Evolutionary conservation across 1,284 basidiomycete species (phyloP), one percentile per base, ranked within the genome.

Genomic region (Puccinia novopanici): DNA sequence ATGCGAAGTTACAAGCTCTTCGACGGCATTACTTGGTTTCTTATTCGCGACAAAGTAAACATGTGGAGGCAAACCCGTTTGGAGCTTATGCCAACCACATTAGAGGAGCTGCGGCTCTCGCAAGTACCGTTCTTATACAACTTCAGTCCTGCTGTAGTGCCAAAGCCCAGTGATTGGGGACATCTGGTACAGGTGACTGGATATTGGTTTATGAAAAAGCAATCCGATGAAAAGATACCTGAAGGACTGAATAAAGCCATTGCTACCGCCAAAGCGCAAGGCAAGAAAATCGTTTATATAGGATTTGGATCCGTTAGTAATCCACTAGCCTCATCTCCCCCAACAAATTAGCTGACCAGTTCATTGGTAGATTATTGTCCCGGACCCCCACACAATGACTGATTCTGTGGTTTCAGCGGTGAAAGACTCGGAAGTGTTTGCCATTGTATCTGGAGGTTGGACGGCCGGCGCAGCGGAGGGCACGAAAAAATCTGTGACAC

Each of bases 381-480:
- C 83, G 10, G 81, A 84, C 61, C 81, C 84, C 17, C 74, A 80
- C 30, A 1, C 82, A 82, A 48, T 76, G 42, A 8, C 24, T 37
- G 19, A 40, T 78, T 57, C 40, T 37, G 80, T 73, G 82, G 67
- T 52, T 80, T 78, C 81, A 73, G 84, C 84, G 3, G 83, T 85
- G 5, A 74, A 52, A 15, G 57, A 82, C 52, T 82, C 84, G n/a
- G 84, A 82, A 24, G 83, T 85, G 22, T 82, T 82, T 4, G 84
- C 84, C 15, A 82, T 85, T 27, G 83, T 85, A 10, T 82, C 83
- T 52, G 40, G 55, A 52, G 59, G 74, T 67, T 65, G 74, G 59
- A 37, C 74, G n/a, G 59, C 65, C 96, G 86, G 90, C 95, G 24
- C 61, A 27, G 37, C 37, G n/a, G 54, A 24, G 30, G 42, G n/a